Percentiles rank a stretch among this genome's conserved stretches.
phyloP scores from a whole-genome alignment of 2,329 filamentous ascomycete genomes.

The Nigrograna mackinnonii region DNA sequence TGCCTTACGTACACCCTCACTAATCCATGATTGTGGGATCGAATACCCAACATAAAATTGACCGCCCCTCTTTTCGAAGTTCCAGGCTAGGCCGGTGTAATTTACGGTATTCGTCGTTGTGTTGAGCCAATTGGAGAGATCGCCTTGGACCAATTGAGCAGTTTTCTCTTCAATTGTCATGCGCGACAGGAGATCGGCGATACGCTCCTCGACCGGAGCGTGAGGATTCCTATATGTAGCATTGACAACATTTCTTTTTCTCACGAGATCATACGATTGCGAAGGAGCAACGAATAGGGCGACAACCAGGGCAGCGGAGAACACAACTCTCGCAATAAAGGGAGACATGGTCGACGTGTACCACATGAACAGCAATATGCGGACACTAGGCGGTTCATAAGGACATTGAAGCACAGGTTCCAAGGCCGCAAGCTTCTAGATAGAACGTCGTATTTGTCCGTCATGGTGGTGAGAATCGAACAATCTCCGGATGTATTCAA shows the following conservation, averaged over 20 bases:
- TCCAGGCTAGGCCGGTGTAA: conserved; percentile 66
- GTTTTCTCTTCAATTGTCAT: conserved; percentile 79
- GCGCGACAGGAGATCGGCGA: conserved; percentile 68
- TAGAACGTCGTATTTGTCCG: too few relatives aligned
- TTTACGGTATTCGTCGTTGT: conserved; percentile 70
- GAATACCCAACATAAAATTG: conserved; percentile 74
- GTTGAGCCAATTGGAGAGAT: conserved; percentile 75
- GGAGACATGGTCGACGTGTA: too few relatives aligned
- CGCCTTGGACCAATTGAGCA: conserved; percentile 65
- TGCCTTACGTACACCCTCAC: conserved; percentile 63
- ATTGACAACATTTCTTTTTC: conserved; percentile 29
- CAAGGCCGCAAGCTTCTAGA: too few relatives aligned
- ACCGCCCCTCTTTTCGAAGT: conserved; percentile 68
- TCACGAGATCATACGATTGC: conserved; percentile 19
- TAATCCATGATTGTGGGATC: conserved; percentile 65
- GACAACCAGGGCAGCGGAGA: too few relatives aligned
- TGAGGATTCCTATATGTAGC: conserved; percentile 64
- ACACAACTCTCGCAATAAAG: too few relatives aligned
- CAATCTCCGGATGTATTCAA: too few relatives aligned
- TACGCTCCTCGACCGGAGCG: conserved; percentile 65
- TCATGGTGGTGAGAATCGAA: too few relatives aligned
- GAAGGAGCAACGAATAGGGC: not conserved
- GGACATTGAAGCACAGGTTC: too few relatives aligned
- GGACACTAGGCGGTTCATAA: too few relatives aligned
- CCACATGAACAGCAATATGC: too few relatives aligned